Conservation (phyloP, 2,329 filamentous ascomycete species). For the Paecilomyces dactylethromorphus region DNA sequence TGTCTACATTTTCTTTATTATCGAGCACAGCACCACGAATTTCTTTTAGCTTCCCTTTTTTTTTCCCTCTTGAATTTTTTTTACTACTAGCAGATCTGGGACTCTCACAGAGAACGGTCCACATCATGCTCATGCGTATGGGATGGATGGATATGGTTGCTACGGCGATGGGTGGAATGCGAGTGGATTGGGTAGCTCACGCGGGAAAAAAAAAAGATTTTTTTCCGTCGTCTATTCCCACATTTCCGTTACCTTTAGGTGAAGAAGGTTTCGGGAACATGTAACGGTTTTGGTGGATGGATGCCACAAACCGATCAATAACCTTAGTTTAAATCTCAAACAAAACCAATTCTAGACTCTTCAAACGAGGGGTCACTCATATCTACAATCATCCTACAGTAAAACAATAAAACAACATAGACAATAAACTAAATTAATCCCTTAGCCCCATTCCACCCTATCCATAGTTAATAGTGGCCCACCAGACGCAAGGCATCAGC, state of each 20-base stretch:
- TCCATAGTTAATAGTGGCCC: no score
- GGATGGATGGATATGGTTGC: background rate
- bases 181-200: background rate
- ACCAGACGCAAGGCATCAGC: background rate
- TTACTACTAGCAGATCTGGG: background rate
- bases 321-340: background rate
- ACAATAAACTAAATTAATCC: background rate
- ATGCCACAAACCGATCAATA: background rate
- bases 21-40: background rate
- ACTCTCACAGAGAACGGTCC: background rate
- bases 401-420: background rate
- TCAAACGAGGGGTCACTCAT: background rate
- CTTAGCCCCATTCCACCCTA: background rate
- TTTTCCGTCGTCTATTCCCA: background rate
- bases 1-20: constrained; percentile 3
- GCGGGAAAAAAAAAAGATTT: background rate
- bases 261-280: background rate
- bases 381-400: background rate
- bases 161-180: background rate
- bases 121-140: background rate
- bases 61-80: background rate
- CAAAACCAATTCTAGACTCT: background rate
- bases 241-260: background rate
- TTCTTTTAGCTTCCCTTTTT: constrained; percentile 2
- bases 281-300: background rate